Evolutionary conservation across 2,329 filamentous ascomycete genomes (phyloP).

Genomic region (Fusarium sp.): DNA sequence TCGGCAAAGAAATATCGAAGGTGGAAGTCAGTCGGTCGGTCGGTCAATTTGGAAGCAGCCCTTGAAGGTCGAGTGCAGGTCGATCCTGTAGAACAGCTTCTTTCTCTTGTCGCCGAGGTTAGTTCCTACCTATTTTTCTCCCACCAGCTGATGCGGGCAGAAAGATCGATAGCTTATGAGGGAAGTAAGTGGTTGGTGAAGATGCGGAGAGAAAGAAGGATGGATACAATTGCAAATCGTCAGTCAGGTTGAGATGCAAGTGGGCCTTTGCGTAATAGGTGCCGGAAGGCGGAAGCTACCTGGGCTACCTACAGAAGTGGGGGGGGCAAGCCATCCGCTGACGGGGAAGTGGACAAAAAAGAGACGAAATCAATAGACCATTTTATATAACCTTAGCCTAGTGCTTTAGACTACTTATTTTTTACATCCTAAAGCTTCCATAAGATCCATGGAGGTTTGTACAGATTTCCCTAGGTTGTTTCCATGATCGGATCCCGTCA

Average conservation of each 20-base stretch:
- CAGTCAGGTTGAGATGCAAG: slow-evolving; percentile 53
- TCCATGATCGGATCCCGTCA: slow-evolving; percentile 39
- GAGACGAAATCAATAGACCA: background rate
- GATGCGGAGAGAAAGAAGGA: slow-evolving; percentile 46
- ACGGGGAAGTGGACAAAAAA: slow-evolving; percentile 40
- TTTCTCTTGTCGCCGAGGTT: slow-evolving; percentile 22
- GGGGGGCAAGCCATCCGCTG: slow-evolving; percentile 35
- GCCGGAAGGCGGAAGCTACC: slow-evolving; percentile 32
- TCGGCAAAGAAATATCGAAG: slow-evolving; percentile 28
- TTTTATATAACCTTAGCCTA: background rate
- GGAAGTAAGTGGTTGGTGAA: slow-evolving; percentile 43
- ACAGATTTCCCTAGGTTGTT: slow-evolving; percentile 17
- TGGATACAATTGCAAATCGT: slow-evolving; percentile 52
- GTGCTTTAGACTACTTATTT: background rate
- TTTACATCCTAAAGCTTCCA: background rate
- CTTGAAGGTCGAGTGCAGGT: slow-evolving; percentile 55
- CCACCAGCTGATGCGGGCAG: slow-evolving; percentile 19
- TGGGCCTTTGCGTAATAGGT: slow-evolving; percentile 56
- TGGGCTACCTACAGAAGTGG: slow-evolving; percentile 25
- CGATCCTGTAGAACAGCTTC: slow-evolving; percentile 52
- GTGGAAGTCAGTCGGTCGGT: slow-evolving; percentile 2
- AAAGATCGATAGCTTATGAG: slow-evolving; percentile 25
- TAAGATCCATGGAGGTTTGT: background rate
- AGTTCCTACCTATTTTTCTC: background rate
- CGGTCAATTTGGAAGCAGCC: slow-evolving; percentile 45